A percentile compares a stretch with the other conserved stretches of the same genome.
Conservation (phyloP, 2,329 filamentous ascomycete genomes). For the Triangularia setosa region DNA sequence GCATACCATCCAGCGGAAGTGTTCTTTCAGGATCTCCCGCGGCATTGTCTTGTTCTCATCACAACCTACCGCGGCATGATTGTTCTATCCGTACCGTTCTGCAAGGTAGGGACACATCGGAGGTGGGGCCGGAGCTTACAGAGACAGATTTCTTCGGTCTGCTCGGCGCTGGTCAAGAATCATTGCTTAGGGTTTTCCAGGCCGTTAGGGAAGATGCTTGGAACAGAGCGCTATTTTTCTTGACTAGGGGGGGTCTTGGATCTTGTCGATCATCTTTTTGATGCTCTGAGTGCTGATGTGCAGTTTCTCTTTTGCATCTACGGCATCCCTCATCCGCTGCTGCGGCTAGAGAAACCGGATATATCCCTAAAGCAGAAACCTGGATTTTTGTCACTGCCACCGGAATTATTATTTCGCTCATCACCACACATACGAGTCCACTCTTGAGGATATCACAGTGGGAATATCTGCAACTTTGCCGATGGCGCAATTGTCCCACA, state of each 20-base stretch:
- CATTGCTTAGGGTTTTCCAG: not conserved
- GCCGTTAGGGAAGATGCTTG: not conserved
- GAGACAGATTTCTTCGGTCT: not conserved
- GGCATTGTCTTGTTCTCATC: not conserved
- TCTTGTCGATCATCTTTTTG: not conserved
- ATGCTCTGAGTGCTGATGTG: not conserved
- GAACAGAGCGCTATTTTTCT: not conserved
- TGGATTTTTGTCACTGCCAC: not conserved
- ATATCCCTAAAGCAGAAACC: not conserved
- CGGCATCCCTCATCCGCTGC: not conserved
- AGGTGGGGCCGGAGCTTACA: not conserved
- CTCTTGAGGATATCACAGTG: not conserved
- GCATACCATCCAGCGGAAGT: not conserved
- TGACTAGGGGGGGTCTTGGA: not conserved
- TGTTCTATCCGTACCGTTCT: not conserved
- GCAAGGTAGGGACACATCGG: not conserved
- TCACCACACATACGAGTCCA: not conserved
- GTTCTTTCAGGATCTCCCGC: not conserved
- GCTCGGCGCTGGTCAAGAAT: not conserved
- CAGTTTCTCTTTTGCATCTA: not conserved
- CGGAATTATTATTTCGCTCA: not conserved
- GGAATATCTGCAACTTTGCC: not conserved
- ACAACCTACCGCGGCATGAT: not conserved
- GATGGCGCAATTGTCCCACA: conserved; percentile 1
- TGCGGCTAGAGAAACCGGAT: not conserved